Base-by-base conservation (phyloP, 257 asterid genomes). In the Petrea volubilis region DNA sequence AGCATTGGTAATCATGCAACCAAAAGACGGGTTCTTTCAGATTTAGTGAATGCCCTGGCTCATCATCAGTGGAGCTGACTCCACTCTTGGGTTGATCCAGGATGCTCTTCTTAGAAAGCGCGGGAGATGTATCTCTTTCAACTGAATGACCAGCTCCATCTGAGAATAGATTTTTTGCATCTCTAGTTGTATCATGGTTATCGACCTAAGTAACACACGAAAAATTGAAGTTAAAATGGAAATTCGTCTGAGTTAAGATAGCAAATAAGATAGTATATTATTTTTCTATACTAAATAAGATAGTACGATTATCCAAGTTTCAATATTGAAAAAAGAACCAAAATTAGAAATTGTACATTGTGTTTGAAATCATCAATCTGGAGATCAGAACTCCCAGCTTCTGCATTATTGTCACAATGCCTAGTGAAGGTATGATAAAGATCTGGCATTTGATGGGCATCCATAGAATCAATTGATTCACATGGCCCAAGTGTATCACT, bases 1-100 rank as follows among this genome's bases (percentile, higher is more conserved):
- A 88, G 86, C 99, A 95, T 59, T 82, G 86, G 78, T 92, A 91
- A 38, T 77, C 92, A 18, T 89, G 84, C 80, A 87, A 73, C 99
- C 97, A 94, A 75, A 56, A 43, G 20, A 85, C 51, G 49, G 87
- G 49, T 57, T 73, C 79, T 65, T 70, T 63, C 13, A 6, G 71
- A 70, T 67, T 31, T 41, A 64, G 47, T 41, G 79, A 76, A 55
- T 79, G 67, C 31, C 82, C 86, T 8, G 81, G 68, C 76, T 80
- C 84, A 33, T 73, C 76, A 56, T 65, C 43, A 14, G 21, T 60
- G 47, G 75, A 52, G 67, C 51, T 40, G 14, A 40, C 41, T 24
- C 21, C 63, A 51, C 51, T 63, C 51, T 68, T 71, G 40, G 31
- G 29, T 38, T 17, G 60, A 53, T 59, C 78, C 7, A 5, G 73